Evolutionary conservation across 345 rosid species (phyloP), one percentile per base, ranked within the genome.

Genomic region (Rubroshorea leprosula): DNA sequence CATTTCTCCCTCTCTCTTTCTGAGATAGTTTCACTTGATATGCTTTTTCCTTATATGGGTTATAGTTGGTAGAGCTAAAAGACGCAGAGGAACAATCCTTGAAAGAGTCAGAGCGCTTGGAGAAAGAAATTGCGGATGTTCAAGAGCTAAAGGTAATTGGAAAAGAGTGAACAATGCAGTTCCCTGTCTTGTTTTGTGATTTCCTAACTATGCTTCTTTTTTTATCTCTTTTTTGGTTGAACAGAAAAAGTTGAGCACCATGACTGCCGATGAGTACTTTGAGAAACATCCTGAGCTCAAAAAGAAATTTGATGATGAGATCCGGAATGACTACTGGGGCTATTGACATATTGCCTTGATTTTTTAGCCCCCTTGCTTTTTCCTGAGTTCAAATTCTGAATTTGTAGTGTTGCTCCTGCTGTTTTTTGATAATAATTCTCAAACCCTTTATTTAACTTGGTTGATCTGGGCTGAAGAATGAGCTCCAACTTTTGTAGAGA

Each of bases 241-340:
- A 69, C 95, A 94, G 99, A 56, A 77, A 82, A 94, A 85, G 75
- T 57, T 94, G 64, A 85, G 97, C 80, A 90, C 99, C 76, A 94
- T 94, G 99, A 94, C 96, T 1, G 97, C 96, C 6, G 95, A 93
- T 6, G 99, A 93, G 61, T 93, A 93, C 84, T 94, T 94, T 57
- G 92, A 51, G 57, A 89, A 93, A 77, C 95, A 93, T 66, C 99
- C 99, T 0, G 99, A 93, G 65, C 80, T 93, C 57, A 93, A 85
- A 68, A 78, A 93, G 95, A 82, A 90, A 75, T 87, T 89, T 20
- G 97, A 93, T 65, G 99, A 93, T 22, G 99, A 89, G 72, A 93
- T 93, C 76, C 86, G 99, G 57, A 89, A 89, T 12, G 99, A 90
- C 74, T 41, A 87, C 65, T 93, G 92, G 96, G 97, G 99, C 49